Percentiles rank a stretch among this genome's conserved stretches.
Evolutionary conservation across 2,329 filamentous ascomycete genomes (phyloP).

Genomic region (Acephala macrosclerotiorum): DNA sequence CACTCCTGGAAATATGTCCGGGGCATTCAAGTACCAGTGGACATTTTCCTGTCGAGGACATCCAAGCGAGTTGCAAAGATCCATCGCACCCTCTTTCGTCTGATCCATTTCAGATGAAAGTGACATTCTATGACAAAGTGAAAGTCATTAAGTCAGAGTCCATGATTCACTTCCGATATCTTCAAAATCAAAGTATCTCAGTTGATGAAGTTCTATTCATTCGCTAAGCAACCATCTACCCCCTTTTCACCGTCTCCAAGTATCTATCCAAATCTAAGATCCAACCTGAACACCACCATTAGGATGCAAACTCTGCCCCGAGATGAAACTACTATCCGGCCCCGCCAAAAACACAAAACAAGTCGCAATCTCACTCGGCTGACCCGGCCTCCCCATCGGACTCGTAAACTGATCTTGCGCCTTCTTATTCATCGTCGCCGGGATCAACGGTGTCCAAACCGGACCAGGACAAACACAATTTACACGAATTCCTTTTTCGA

Average conservation of each 20-base stretch:
- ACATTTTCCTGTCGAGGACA: too few relatives aligned
- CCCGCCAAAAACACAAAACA: constrained; percentile 84
- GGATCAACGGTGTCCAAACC: constrained; percentile 80
- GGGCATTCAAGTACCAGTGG: too few relatives aligned
- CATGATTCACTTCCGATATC: not conserved
- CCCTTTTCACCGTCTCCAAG: not conserved
- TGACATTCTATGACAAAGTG: too few relatives aligned
- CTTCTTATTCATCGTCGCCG: constrained; percentile 73
- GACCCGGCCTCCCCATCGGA: constrained; percentile 79
- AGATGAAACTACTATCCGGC: constrained; percentile 75
- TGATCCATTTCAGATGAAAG: too few relatives aligned
- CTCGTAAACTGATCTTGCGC: constrained; percentile 76
- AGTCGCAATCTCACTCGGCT: constrained; percentile 83
- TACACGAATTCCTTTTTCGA: constrained; percentile 64
- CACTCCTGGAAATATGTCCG: too few relatives aligned
- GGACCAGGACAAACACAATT: constrained; percentile 81
- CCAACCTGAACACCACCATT: constrained; percentile 66
- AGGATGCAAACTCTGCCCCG: constrained; percentile 74
- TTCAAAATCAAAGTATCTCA: not conserved
- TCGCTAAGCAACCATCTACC: not conserved
- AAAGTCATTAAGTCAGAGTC: too few relatives aligned
- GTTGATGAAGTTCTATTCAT: not conserved
- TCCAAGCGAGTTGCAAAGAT: too few relatives aligned
- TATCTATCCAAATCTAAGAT: constrained; percentile 5
- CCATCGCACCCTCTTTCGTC: too few relatives aligned